Evolutionary conservation across 148 eudicot genomes (phyloP).

Genomic region (Rhododendron williamsianum): DNA sequence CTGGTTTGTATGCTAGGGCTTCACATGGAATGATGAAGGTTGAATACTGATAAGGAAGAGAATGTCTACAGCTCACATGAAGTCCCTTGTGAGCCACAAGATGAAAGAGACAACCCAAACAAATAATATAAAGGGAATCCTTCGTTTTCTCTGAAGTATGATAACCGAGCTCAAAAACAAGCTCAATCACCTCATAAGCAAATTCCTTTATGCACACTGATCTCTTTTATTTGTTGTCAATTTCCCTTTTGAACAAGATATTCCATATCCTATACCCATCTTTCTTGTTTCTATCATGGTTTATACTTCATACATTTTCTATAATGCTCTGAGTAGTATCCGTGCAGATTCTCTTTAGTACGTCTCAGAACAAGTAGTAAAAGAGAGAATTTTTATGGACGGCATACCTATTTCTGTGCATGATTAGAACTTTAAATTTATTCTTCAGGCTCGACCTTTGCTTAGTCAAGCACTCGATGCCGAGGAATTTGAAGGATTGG

Average conservation of each 20-base stretch:
- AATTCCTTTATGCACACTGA: neutral
- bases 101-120: neutral
- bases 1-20: neutral
- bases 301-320: neutral
- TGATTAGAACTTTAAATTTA: neutral
- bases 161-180: neutral
- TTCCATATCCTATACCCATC: neutral
- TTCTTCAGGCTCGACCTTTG: slow-evolving; percentile 86
- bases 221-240: neutral
- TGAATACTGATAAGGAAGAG: neutral
- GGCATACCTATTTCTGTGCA: neutral
- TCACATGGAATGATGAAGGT: neutral
- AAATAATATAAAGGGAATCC: neutral
- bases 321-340: neutral
- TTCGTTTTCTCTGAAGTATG: neutral
- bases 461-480: slow-evolving; percentile 61
- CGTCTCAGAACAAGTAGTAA: neutral
- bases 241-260: neutral
- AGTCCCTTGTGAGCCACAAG: neutral
- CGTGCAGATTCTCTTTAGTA: neutral
- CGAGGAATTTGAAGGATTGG: slow-evolving; percentile 46
- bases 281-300: neutral
- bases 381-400: neutral
- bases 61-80: neutral
- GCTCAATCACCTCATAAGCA: neutral